Evolutionary conservation across 2,329 filamentous ascomycete genomes (phyloP).

Genomic region (Monosporascus cannonballus): DNA sequence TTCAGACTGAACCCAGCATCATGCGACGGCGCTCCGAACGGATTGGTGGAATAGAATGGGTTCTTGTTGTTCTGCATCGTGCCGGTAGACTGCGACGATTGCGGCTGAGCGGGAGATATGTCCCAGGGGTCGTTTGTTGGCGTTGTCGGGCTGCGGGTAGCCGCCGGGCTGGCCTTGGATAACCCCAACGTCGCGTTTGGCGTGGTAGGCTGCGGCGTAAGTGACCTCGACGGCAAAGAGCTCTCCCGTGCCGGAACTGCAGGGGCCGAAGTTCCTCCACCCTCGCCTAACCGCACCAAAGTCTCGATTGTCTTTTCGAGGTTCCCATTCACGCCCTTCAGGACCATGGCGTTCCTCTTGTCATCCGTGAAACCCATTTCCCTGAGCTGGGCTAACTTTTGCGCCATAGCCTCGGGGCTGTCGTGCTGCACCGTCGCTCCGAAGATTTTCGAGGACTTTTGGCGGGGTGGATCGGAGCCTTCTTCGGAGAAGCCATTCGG

Average conservation of each 20-base stretch:
- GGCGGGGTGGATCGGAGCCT: constrained; percentile 36
- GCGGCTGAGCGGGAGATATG: constrained; percentile 46
- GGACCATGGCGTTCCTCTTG: constrained; percentile 70
- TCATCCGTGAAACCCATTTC: constrained; percentile 92
- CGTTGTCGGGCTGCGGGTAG: constrained; percentile 29
- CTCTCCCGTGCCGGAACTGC: constrained; percentile 42
- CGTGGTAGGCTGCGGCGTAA: constrained; percentile 44
- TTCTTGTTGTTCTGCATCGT: constrained; percentile 53
- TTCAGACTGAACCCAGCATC: constrained; percentile 44
- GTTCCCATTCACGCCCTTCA: constrained; percentile 80
- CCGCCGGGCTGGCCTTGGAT: constrained; percentile 22
- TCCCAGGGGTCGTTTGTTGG: constrained; percentile 65
- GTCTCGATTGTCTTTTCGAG: constrained; percentile 82
- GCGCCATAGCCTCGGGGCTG: constrained; percentile 56
- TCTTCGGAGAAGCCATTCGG: constrained; percentile 26
- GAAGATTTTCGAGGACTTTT: constrained; percentile 64
- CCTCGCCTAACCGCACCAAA: constrained; percentile 75
- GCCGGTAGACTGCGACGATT: constrained; percentile 61
- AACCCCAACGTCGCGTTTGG: constrained; percentile 23
- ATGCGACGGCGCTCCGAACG: constrained; percentile 53
- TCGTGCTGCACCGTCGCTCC: constrained; percentile 59
- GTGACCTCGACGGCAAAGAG: constrained; percentile 42
- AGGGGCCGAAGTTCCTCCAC: constrained; percentile 37
- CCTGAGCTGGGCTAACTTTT: constrained; percentile 68
- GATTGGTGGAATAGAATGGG: constrained; percentile 59